Conservation (phyloP, 805 yeast genomes). For the Metschnikowia santaceciliae region DNA sequence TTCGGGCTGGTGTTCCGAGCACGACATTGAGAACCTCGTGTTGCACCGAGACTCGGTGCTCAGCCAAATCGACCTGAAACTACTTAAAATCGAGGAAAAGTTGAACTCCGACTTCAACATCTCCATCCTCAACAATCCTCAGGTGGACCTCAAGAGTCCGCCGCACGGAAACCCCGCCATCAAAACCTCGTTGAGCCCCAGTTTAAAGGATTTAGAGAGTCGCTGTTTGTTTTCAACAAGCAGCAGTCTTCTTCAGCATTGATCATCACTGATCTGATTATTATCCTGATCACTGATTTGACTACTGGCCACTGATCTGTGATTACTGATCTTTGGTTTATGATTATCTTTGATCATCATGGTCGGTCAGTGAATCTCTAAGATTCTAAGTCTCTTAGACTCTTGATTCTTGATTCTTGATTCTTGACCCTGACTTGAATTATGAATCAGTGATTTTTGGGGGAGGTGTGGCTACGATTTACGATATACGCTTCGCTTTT, state of each 20-base stretch:
- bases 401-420: neutral
- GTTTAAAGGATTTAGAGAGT: conserved; percentile 32
- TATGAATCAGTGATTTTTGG: neutral
- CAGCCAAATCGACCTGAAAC: conserved; percentile 36
- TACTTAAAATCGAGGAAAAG: conserved; percentile 35
- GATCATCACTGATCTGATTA: too few relatives aligned
- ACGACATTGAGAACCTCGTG: conserved; percentile 36
- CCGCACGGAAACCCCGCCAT: conserved; percentile 2
- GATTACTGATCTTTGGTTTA: too few relatives aligned
- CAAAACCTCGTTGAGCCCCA: conserved; percentile 23
- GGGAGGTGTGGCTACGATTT: neutral
- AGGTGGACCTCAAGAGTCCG: neutral
- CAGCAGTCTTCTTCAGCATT: neutral
- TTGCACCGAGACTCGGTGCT: conserved; percentile 34
- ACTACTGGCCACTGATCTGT: too few relatives aligned
- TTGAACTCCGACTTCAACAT: conserved; percentile 28
- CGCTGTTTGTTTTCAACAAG: conserved; percentile 24
- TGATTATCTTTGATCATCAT: too few relatives aligned
- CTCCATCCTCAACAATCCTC: conserved; percentile 19
- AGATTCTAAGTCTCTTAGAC: too few relatives aligned
- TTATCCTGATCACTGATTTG: too few relatives aligned
- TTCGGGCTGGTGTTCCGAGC: conserved; percentile 42
- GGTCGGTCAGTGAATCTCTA: too few relatives aligned
- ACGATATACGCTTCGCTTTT: neutral
- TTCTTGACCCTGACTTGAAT: neutral